These are phyloP conservation scores for Solanum ossicruentum DNA, from an alignment of 257 asterid genomes.

Conservation along the genomic window DNA sequence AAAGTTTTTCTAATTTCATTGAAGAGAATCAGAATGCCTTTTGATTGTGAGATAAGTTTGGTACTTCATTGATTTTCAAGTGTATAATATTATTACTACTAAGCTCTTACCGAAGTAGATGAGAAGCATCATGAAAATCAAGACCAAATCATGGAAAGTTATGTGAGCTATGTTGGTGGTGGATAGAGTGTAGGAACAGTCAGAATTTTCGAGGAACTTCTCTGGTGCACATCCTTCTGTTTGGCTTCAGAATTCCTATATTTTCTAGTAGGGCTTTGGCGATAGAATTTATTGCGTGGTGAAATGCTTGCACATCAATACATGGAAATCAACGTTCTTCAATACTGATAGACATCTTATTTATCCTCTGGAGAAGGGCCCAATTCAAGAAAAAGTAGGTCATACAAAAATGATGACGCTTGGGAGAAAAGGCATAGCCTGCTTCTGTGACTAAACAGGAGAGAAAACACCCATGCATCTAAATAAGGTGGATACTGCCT, in stretches of 20 bases:
- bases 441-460: not conserved
- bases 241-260: not conserved
- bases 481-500: not conserved
- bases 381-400: not conserved
- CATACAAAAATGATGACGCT: not conserved
- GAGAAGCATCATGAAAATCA: not conserved
- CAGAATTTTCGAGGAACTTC: not conserved
- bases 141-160: not conserved
- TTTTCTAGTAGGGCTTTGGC: not conserved
- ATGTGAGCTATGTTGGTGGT: not conserved
- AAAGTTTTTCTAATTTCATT: not conserved
- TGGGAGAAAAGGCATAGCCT: not conserved
- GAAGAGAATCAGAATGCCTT: not conserved
- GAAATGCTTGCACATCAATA: not conserved
- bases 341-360: not conserved
- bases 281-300: not conserved
- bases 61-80: not conserved
- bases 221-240: not conserved
- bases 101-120: not conserved
- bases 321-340: not conserved
- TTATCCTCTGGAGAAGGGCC: not conserved
- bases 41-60: not conserved
- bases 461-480: not conserved
- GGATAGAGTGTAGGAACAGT: not conserved
- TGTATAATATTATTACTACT: not conserved